Base-by-base conservation (phyloP, 257 asterid species). In the Solanum stenotomum region DNA sequence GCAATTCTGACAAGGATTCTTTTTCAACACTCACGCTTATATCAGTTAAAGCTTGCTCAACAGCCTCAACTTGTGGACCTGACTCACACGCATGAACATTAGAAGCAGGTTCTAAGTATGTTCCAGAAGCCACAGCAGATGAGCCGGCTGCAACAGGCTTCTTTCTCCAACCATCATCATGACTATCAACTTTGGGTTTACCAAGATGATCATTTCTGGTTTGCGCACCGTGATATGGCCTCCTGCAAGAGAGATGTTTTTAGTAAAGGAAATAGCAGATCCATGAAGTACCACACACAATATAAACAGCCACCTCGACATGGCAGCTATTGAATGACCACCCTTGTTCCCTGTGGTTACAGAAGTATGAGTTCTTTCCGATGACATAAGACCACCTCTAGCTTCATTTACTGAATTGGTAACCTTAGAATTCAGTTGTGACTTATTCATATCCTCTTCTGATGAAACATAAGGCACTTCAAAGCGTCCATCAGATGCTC, bases 101-200 rank as follows among this genome's bases (percentile, higher is more conserved):
- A 88, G 88, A 88, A 65, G 91, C 78, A 87, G 95, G 63, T 49
- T 88, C 91, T 86, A 74, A 38, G 84, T 87, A 89, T 82, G 91
- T 78, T 63, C 89, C 87, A 83, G 78, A 63, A 85, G 83, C 87
- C 77, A 77, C 87, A 78, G 87, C 72, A n/a, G 92, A 84, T 63
- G 91, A 89, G 81, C 91, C 99, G 63, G 92, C 85, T 27, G 91
- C 87, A 15, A 77, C 86, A 86, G 93, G 89, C 86, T 88, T 93
- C 91, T 86, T 93, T 84, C 89, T 91, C 97, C 93, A 87, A 72
- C 94, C 96, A 92, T 94, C 96, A 89, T 89, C 90, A 86, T 91
- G 93, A 83, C 87, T 86, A 86, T 88, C 90, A 89, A 90, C 88
- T 92, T 91, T 93, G 40, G 94, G 95, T 94, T 91, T 93, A 88